Evolutionary conservation across 441 rosid genomes (phyloP).

Genomic region (Mallotus japonicus): DNA sequence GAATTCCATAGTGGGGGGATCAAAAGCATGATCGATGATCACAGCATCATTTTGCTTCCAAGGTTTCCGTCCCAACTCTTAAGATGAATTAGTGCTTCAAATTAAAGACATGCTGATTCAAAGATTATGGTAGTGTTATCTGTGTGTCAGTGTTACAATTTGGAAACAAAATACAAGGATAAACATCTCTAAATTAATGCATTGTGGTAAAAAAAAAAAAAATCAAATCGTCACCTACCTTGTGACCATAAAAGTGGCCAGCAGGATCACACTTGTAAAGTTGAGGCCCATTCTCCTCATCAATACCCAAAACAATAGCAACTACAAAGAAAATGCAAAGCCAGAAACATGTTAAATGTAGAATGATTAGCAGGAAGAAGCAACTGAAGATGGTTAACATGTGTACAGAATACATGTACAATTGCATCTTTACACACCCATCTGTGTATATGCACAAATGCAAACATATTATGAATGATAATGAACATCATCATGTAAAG

Average conservation of each 20-base stretch:
- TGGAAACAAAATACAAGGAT: neutral
- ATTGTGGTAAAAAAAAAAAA: neutral
- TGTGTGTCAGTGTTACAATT: neutral
- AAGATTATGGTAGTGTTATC: neutral
- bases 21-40: neutral
- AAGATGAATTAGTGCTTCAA: no score
- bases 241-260: constrained; percentile 96
- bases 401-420: neutral
- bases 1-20: neutral
- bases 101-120: neutral
- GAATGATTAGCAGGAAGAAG: neutral
- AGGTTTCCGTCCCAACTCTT: neutral
- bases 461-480: neutral
- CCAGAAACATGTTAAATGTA: constrained; percentile 1
- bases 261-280: constrained; percentile 99
- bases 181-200: neutral
- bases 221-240: constrained; percentile 42
- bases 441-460: neutral
- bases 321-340: constrained; percentile 43
- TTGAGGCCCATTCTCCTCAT: constrained; percentile 86
- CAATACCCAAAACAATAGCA: constrained; percentile 93
- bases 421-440: neutral
- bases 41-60: neutral
- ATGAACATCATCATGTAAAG: neutral
- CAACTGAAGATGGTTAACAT: neutral